Percentiles rank a stretch among this genome's conserved stretches.
Evolutionary conservation across 495 filamentous ascomycete genomes (phyloP).

Genomic region (Glarea lozoyensis): DNA sequence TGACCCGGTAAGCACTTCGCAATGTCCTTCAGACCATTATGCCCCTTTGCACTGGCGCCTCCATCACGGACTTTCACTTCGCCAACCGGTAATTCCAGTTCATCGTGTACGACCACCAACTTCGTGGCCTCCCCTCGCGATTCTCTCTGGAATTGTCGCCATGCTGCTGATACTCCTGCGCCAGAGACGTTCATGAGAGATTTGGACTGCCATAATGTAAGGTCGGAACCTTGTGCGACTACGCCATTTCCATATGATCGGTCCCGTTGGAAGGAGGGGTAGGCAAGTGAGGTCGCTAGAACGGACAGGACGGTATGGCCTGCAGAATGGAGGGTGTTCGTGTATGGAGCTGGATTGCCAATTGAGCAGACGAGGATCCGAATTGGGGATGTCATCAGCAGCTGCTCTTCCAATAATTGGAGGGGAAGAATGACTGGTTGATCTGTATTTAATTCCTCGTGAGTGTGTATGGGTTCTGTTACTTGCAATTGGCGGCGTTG

Average conservation of each 20-base stretch:
- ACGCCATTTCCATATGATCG: constrained; percentile 27
- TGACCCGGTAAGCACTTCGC: constrained; percentile 32
- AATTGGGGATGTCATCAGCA: constrained; percentile 14
- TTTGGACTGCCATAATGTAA: constrained; percentile 55
- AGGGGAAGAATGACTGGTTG: no score
- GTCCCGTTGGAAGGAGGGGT: constrained; percentile 30
- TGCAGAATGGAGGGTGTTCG: constrained; percentile 60
- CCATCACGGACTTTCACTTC: constrained; percentile 49
- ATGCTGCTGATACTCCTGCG: constrained; percentile 29
- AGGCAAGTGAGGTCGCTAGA: constrained; percentile 33
- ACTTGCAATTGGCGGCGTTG: no score
- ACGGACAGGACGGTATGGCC: constrained; percentile 55
- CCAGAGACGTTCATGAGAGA: constrained; percentile 62
- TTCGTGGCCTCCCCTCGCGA: constrained; percentile 27
- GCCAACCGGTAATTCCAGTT: constrained; percentile 55
- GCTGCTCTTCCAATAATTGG: no score
- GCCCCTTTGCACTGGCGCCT: constrained; percentile 48
- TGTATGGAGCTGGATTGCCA: constrained; percentile 56
- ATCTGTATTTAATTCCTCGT: no score
- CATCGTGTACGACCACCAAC: constrained; percentile 66
- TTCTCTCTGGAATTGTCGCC: constrained; percentile 28
- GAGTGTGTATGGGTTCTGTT: no score
- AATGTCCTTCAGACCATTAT: constrained; percentile 63
- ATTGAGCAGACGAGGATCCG: constrained; percentile 60
- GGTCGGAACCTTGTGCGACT: constrained; percentile 31